Base-by-base conservation (phyloP, 2,329 filamentous ascomycete species). In the Aspergillus cejpii region DNA sequence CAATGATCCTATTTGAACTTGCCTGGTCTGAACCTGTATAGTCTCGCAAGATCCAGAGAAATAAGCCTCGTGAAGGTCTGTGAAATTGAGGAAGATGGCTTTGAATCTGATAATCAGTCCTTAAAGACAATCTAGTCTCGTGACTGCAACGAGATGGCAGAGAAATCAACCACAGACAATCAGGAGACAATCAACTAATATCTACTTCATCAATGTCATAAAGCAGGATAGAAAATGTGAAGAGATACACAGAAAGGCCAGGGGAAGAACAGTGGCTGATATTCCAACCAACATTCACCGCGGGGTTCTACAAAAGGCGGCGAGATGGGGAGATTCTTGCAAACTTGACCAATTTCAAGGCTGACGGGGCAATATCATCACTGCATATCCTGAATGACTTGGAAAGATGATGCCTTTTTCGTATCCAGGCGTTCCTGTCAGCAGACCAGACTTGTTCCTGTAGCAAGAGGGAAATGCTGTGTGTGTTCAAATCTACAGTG, bases 261-360 rank as follows among this genome's bases (percentile, higher is more conserved):
- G n/a, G n/a, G n/a, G n/a, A n/a, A n/a, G n/a, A n/a, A n/a, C n/a
- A n/a, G n/a, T 34, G 39, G 23, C 40, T 49, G 42, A 46, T 44
- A 41, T 39, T 41, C 31, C 43, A 40, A 38, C 47, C 33, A 51
- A 17, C 42, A 44, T 39, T 45, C 20, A 43, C 34, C 46, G 49
- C 43, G 43, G 48, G 48, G 48, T 39, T 23, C 27, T 34, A 19
- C 15, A 12, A 34, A 34, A 15, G 17, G 31, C 10, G 31, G 31
- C 31, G 31, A 20, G 7, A 34, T 17, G 10, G 28, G n/a, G 28
- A 34, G 11, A 5, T 34, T 34, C 17, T 31, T 3, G 28, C 28
- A 31, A 14, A 31, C 6, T 8, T 31, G 28, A n/a, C 10, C 10
- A 15, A 34, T 12, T 15, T 34, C 31, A 17, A 34, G 7, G n/a